phyloP scores from a whole-genome alignment of 1,284 basidiomycete species.

The Neolentinus lepideus region DNA sequence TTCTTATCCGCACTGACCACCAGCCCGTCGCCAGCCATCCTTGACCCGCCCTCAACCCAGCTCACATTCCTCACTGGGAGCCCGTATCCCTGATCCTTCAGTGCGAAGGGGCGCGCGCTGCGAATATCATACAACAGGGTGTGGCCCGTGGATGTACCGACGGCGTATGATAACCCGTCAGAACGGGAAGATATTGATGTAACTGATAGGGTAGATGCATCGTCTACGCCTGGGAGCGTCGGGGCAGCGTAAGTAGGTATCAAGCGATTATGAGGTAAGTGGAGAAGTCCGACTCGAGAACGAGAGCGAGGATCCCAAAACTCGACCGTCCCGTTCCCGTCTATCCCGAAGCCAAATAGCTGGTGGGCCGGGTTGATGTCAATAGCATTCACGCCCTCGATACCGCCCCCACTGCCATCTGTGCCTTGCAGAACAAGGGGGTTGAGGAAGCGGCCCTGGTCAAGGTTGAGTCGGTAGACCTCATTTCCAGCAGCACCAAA shows the following conservation, averaged over 20 bases:
- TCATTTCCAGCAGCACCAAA: conserved; percentile 69
- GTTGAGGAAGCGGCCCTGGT: conserved; percentile 89
- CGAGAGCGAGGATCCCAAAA: conserved; percentile 95
- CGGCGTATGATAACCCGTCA: conserved; percentile 90
- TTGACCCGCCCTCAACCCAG: conserved; percentile 85
- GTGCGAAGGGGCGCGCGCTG: conserved; percentile 73
- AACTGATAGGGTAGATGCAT: conserved; percentile 49
- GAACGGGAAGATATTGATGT: conserved; percentile 80
- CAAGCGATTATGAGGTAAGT: conserved; percentile 62
- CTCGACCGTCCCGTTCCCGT: conserved; percentile 81
- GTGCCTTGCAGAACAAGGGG: conserved; percentile 57
- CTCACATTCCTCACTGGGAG: conserved; percentile 81
- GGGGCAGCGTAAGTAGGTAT: conserved; percentile 31
- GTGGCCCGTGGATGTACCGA: conserved; percentile 94
- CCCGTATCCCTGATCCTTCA: conserved; percentile 98
- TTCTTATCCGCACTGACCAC: conserved; percentile 89
- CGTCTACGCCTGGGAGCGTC: conserved; percentile 35
- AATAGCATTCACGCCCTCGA: conserved; percentile 83
- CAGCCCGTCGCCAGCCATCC: conserved; percentile 82
- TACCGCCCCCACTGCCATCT: conserved; percentile 39
- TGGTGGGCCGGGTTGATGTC: conserved; percentile 96
- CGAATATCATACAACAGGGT: conserved; percentile 94
- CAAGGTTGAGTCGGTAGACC: conserved; percentile 91
- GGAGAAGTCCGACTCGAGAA: conserved; percentile 69
- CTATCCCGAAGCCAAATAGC: conserved; percentile 83